Percentiles rank a stretch among this genome's conserved stretches.
These are phyloP conservation scores for Yamadazyma olivae DNA, from an alignment of 805 yeast genomes.

Conservation along the genomic window DNA sequence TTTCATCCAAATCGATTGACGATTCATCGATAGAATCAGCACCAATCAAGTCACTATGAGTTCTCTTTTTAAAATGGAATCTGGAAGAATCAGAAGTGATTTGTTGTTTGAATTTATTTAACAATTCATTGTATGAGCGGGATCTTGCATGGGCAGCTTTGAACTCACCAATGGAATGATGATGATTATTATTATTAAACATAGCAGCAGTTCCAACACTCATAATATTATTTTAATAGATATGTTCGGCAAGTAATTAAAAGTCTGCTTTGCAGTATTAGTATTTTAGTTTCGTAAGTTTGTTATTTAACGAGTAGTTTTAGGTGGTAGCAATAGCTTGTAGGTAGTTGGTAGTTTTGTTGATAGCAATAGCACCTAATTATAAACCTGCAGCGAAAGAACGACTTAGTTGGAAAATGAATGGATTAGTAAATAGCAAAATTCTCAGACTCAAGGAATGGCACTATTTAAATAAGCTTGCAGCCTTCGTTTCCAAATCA, in stretches of 20 bases:
- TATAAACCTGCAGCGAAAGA: background rate
- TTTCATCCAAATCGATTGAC: conserved; percentile 1
- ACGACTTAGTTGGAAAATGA: background rate
- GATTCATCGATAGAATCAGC: conserved; percentile 10
- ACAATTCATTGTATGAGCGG: conserved; percentile 32
- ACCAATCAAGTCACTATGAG: conserved; percentile 20
- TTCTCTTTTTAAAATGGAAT: conserved; percentile 21
- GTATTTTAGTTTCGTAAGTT: no score
- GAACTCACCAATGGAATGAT: conserved; percentile 19
- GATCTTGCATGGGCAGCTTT: conserved; percentile 27
- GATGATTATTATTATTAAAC: conserved; percentile 30
- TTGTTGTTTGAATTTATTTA: conserved; percentile 23
- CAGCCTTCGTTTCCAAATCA: no score
- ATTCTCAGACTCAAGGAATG: background rate
- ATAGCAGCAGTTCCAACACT: conserved; percentile 28
- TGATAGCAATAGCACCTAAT: background rate
- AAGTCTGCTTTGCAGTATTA: no score
- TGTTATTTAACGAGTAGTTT: no score
- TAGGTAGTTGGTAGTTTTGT: no score
- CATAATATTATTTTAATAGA: no score
- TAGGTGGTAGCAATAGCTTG: no score
- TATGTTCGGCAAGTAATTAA: no score
- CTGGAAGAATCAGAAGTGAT: conserved; percentile 11
- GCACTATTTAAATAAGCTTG: background rate
- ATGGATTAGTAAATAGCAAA: background rate